Conservation (phyloP, 2,329 filamentous ascomycete genomes). For the Aureobasidium zeae region DNA sequence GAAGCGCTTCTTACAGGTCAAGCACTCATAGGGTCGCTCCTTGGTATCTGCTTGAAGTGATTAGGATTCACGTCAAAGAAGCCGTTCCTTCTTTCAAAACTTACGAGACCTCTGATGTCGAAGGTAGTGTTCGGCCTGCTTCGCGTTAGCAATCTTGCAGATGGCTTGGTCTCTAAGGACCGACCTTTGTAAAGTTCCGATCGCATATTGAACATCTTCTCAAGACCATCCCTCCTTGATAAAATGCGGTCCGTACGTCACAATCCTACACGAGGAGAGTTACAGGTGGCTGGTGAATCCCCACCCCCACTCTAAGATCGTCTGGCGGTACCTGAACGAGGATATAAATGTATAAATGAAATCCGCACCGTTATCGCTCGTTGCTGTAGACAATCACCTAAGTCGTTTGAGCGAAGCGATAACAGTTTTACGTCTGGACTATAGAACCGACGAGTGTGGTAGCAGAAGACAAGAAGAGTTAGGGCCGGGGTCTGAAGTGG, state of each 20-base stretch:
- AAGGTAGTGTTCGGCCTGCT: conserved; percentile 43
- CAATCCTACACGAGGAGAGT: conserved; percentile 1
- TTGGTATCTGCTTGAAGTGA: conserved; percentile 37
- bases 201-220: conserved; percentile 33
- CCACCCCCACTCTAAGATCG: conserved; percentile 11
- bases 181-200: conserved; percentile 43
- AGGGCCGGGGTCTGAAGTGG: too few species aligned
- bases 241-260: background rate
- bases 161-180: too few species aligned
- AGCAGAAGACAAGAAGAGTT: too few species aligned
- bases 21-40: conserved; percentile 46
- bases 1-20: conserved; percentile 46
- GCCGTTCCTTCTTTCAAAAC: conserved; percentile 22
- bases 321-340: too few species aligned
- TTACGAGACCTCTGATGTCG: conserved; percentile 47
- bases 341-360: too few species aligned
- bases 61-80: conserved; percentile 20
- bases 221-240: conserved; percentile 17
- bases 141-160: background rate
- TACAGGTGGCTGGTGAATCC: too few species aligned
- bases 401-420: too few species aligned
- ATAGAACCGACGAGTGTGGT: too few species aligned
- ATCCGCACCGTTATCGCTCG: too few species aligned
- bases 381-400: too few species aligned
- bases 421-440: too few species aligned